Conservation (phyloP, 495 filamentous ascomycete species). For the Cercophora sp. region DNA sequence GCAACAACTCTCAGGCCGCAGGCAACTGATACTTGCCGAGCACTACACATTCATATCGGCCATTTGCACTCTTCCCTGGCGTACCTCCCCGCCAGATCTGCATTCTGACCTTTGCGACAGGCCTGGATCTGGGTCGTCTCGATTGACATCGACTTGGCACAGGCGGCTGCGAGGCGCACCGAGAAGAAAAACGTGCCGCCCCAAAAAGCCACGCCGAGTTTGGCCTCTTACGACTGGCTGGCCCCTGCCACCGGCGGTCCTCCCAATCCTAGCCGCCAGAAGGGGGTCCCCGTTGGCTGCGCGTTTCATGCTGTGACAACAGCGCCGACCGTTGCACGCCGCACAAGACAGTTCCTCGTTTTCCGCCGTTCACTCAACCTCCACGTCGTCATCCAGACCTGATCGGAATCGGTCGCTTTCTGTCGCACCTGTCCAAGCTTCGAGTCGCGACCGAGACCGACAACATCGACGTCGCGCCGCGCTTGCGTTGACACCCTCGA, state of each 20-base stretch:
- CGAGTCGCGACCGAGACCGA: too few species aligned
- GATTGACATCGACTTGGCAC: conserved; percentile 4
- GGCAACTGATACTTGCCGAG: too few species aligned
- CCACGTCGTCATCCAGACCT: conserved; percentile 3
- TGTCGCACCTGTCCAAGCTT: too few species aligned
- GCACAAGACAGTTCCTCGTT: conserved; percentile 9
- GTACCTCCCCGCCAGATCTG: too few species aligned
- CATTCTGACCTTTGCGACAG: background rate
- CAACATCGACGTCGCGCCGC: conserved; percentile 13
- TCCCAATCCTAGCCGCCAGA: conserved; percentile 3
- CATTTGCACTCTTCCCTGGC: too few species aligned
- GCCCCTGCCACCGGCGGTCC: background rate
- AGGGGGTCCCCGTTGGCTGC: conserved; percentile 9
- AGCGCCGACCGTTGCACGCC: conserved; percentile 9
- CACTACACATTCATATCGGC: conserved; percentile 4
- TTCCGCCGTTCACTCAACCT: background rate
- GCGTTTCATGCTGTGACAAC: conserved; percentile 29
- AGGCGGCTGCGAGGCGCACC: background rate
- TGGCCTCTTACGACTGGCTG: conserved; percentile 1
- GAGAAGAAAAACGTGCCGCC: background rate
- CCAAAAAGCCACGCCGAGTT: conserved; percentile 3
- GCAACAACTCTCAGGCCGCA: conserved; percentile 8
- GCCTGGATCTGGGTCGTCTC: background rate
- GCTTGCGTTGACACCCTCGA: conserved; percentile 17
- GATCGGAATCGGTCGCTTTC: too few species aligned